These are phyloP conservation scores for Penicillium sp. DNA, from an alignment of 2,329 filamentous ascomycete species.

Conservation along the genomic window DNA sequence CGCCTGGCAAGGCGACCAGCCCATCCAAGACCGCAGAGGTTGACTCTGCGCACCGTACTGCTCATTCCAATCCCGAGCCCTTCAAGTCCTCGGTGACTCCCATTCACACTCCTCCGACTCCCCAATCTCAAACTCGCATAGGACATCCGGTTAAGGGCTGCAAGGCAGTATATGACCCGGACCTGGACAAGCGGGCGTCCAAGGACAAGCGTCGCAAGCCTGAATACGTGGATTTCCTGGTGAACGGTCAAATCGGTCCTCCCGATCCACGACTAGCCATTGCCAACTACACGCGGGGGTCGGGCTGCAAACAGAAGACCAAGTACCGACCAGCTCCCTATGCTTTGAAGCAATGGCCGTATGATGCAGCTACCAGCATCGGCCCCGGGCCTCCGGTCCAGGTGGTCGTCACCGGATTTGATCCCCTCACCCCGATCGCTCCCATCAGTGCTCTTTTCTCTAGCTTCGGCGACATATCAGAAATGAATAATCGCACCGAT, in stretches of 20 bases:
- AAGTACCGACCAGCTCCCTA: conserved; percentile 72
- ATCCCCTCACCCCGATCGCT: conserved; percentile 73
- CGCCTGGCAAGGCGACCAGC: conserved; percentile 53
- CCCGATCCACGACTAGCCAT: conserved; percentile 75
- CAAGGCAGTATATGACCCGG: conserved; percentile 60
- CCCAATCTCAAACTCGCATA: conserved; percentile 48
- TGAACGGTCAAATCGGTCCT: conserved; percentile 57
- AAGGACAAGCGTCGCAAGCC: conserved; percentile 54
- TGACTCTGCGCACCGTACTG: conserved; percentile 23
- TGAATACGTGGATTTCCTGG: conserved; percentile 51
- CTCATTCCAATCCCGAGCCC: conserved; percentile 27
- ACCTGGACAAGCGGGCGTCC: conserved; percentile 55
- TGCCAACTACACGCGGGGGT: conserved; percentile 57
- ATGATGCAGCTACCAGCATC: conserved; percentile 76
- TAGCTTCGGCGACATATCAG: conserved; percentile 66
- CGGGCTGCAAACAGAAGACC: conserved; percentile 62
- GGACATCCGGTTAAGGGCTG: conserved; percentile 54
- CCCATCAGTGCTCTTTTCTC: conserved; percentile 38
- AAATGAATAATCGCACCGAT: conserved; percentile 90
- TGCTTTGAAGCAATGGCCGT: conserved; percentile 72
- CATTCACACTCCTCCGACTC: conserved; percentile 44
- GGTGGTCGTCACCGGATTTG: conserved; percentile 92
- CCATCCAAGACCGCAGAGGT: conserved; percentile 46
- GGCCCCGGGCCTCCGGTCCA: conserved; percentile 86
- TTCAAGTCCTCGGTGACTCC: conserved; percentile 37